Percentiles rank a stretch among this genome's conserved stretches.
Evolutionary conservation across 768 basidiomycete genomes (phyloP).

Genomic region (Xerocomus spinulosus): DNA sequence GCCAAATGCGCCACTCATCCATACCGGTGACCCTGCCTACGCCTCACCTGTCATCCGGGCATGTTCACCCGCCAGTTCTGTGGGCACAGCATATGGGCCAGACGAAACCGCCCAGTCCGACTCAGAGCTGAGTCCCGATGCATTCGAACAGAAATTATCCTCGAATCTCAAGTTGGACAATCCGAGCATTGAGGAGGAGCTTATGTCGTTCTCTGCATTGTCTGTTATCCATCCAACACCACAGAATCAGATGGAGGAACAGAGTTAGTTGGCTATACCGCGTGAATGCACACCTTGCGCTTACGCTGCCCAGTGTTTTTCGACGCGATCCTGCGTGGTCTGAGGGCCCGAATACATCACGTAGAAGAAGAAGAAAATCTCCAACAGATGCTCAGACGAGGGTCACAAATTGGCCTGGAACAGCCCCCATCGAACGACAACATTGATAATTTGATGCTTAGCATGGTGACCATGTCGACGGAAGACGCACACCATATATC

Average conservation of each 20-base stretch:
- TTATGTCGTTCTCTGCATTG: conserved; percentile 29
- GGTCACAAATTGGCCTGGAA: conserved; percentile 34
- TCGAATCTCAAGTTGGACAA: conserved; percentile 32
- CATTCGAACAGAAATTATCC: conserved; percentile 35
- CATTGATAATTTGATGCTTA: conserved; percentile 39
- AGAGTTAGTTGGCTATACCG: conserved; percentile 28
- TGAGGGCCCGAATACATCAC: conserved; percentile 34
- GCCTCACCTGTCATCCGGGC: conserved; percentile 43
- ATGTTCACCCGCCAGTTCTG: conserved; percentile 44
- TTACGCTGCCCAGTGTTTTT: conserved; percentile 29
- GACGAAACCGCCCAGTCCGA: conserved; percentile 45
- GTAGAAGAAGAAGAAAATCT: conserved; percentile 44
- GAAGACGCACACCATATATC: conserved; percentile 11
- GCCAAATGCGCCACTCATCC: conserved; percentile 30
- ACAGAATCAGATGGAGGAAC: conserved; percentile 34
- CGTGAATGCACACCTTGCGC: not conserved
- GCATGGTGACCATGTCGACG: conserved; percentile 34
- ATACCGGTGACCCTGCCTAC: conserved; percentile 36
- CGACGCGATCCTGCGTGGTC: conserved; percentile 35
- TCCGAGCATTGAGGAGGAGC: conserved; percentile 36
- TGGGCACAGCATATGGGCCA: conserved; percentile 43
- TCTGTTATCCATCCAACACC: conserved; percentile 33
- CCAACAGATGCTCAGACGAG: conserved; percentile 36
- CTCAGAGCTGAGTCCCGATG: conserved; percentile 33
- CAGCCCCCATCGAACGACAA: conserved; percentile 33